Evolutionary conservation across 768 basidiomycete species (phyloP).

Genomic region (Amanita pallidorosea): DNA sequence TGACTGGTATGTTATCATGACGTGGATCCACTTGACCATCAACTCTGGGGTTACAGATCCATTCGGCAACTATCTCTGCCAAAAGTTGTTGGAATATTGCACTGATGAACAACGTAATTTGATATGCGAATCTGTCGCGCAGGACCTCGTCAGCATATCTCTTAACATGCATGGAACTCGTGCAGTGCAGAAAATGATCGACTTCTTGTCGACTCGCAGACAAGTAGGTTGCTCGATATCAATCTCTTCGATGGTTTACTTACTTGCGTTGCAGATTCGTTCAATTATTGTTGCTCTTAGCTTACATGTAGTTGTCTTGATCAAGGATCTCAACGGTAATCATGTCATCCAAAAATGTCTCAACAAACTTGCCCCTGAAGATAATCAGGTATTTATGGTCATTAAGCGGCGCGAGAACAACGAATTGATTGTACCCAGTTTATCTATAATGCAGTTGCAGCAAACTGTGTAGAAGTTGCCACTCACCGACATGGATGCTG

Average conservation of each 20-base stretch:
- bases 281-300: slow-evolving; percentile 95
- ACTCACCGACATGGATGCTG: slow-evolving; percentile 98
- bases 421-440: slow-evolving; percentile 42
- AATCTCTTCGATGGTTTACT: slow-evolving; percentile 18
- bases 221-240: slow-evolving; percentile 51
- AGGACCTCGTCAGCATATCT: slow-evolving; percentile 95
- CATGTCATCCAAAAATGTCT: slow-evolving; percentile 99
- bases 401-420: background rate
- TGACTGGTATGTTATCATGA: slow-evolving; percentile 61
- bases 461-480: slow-evolving; percentile 98
- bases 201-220: slow-evolving; percentile 90
- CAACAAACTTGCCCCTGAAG: slow-evolving; percentile 95
- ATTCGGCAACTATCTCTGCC: slow-evolving; percentile 98
- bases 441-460: slow-evolving; percentile 98
- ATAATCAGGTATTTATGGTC: slow-evolving; percentile 69
- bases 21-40: slow-evolving; percentile 1
- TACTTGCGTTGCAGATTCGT: slow-evolving; percentile 78
- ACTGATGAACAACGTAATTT: slow-evolving; percentile 96
- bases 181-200: slow-evolving; percentile 99
- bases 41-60: slow-evolving; percentile 49
- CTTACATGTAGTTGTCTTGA: slow-evolving; percentile 95
- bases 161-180: slow-evolving; percentile 99
- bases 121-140: slow-evolving; percentile 95
- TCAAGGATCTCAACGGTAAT: slow-evolving; percentile 97
- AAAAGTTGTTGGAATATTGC: slow-evolving; percentile 93